These are phyloP conservation scores for Neoscytalidium dimidiatum DNA, from an alignment of 2,329 filamentous ascomycete species.

Conservation along the genomic window DNA sequence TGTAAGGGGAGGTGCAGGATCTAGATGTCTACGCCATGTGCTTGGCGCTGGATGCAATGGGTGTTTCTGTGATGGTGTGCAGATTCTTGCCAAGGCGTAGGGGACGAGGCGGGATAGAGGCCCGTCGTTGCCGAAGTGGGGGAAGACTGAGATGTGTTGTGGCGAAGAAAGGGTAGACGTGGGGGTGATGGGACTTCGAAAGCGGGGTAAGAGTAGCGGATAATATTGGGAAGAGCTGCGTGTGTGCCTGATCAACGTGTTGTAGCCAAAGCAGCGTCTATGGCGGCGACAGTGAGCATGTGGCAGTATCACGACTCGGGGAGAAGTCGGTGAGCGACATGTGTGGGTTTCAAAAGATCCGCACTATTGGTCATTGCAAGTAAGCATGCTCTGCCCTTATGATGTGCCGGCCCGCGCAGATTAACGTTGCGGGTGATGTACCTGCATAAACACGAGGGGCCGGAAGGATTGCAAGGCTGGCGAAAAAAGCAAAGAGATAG, in stretches of 20 bases:
- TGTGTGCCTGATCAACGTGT: neutral
- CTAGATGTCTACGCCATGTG: neutral
- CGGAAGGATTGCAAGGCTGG: neutral
- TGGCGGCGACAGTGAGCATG: neutral
- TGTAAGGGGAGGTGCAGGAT: neutral
- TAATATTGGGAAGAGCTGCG: neutral
- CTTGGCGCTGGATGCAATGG: neutral
- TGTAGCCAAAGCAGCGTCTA: neutral
- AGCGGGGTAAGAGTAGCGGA: too few relatives aligned
- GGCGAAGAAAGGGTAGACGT: neutral
- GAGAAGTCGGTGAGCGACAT: neutral
- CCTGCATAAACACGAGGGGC: neutral
- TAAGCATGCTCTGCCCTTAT: neutral
- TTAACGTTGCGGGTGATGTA: neutral
- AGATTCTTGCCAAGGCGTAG: neutral
- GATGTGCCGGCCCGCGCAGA: constrained; percentile 12
- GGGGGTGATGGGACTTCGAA: neutral
- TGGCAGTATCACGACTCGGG: neutral
- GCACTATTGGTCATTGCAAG: neutral
- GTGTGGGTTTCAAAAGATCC: neutral
- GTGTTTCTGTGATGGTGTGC: neutral
- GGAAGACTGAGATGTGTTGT: too few relatives aligned
- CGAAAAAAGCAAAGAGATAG: neutral
- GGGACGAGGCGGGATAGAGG: neutral
- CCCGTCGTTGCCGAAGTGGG: too few relatives aligned